Evolutionary conservation across 768 basidiomycete genomes (phyloP), one percentile per base, ranked within the genome.

Genomic region (Mycena capillaripes): DNA sequence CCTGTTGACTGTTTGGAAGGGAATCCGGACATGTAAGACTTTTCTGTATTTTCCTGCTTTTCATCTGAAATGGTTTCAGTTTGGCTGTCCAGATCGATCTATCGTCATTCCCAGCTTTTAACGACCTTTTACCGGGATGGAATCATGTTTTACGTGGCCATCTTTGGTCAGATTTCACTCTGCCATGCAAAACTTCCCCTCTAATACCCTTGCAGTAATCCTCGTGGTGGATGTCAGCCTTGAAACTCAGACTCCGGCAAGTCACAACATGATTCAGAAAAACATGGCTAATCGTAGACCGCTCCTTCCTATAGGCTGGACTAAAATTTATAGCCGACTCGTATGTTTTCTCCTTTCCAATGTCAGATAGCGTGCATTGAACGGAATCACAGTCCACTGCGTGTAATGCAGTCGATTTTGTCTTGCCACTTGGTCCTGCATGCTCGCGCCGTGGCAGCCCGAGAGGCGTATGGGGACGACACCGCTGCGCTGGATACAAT

Each of bases 81-180:
- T 58, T 58, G 30, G 66, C 32, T 67, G 32, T 67, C 66, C 14
- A 50, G 56, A 48, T 67, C 66, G 32, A 29, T 36, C 29, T 44
- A 44, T 62, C 59, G 59, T 25, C 48, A 62, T 42, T 62, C 68
- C 3, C 59, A 61, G 30, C 59, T 69, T 17, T 3, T 69, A 23
- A 69, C 60, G 25, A 69, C 59, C 14, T 69, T 69, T 55, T 69
- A 69, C 25, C 68, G 60, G 4, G 68, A 69, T 42, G 68, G 68
- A 42, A 32, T 60, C 14, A 23, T 46, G n/a, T 69, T 69, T 38
- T 61, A 69, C 59, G 21, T 61, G 46, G 68, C 58, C 58, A 53
- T 61, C 52, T 62, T 61, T 21, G 50, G 68, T 69, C 14, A 29
- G 32, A 5, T 56, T 52, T 32, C n/a, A n/a, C 11, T 55, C 55